Evolutionary conservation across 768 basidiomycete species (phyloP).

Genomic region (Neoboletus subvelutipes): DNA sequence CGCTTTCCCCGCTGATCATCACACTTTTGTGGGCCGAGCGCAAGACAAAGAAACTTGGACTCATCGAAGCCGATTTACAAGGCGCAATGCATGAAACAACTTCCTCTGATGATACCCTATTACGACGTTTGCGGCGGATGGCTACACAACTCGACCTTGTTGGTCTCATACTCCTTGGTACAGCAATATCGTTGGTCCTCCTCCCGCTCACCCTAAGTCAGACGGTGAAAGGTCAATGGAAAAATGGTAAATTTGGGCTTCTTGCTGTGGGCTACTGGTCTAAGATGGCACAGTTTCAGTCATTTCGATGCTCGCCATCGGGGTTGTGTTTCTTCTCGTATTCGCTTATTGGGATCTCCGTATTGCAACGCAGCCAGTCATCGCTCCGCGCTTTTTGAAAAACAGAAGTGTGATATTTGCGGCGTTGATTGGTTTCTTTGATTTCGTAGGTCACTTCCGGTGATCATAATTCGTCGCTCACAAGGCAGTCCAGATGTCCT

Average conservation of each 20-base stretch:
- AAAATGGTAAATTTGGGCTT: slow-evolving; percentile 37
- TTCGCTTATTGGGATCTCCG: slow-evolving; percentile 49
- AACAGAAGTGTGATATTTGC: slow-evolving; percentile 62
- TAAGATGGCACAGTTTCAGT: slow-evolving; percentile 40
- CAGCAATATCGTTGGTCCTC: slow-evolving; percentile 50
- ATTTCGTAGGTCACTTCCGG: slow-evolving; percentile 43
- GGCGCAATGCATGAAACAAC: neutral
- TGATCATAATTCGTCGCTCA: slow-evolving; percentile 2
- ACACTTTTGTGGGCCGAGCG: slow-evolving; percentile 56
- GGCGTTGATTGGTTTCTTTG: slow-evolving; percentile 59
- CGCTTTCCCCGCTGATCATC: slow-evolving; percentile 51
- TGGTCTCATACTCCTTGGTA: slow-evolving; percentile 51
- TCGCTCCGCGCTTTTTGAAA: slow-evolving; percentile 56
- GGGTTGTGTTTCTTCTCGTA: slow-evolving; percentile 42
- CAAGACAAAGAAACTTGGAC: slow-evolving; percentile 42
- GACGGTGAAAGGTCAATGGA: slow-evolving; percentile 41
- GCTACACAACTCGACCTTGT: slow-evolving; percentile 45
- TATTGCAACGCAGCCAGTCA: slow-evolving; percentile 55
- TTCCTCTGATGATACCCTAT: neutral
- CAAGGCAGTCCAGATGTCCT: slow-evolving; percentile 46
- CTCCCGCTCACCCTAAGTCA: slow-evolving; percentile 53
- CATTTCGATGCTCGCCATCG: slow-evolving; percentile 52
- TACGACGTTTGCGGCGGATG: slow-evolving; percentile 15
- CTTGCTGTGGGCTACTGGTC: neutral
- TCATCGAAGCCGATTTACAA: slow-evolving; percentile 3